Evolutionary conservation across 2,329 filamentous ascomycete genomes (phyloP), one percentile per base, ranked within the genome.

Genomic region (Cladosporium sp.): DNA sequence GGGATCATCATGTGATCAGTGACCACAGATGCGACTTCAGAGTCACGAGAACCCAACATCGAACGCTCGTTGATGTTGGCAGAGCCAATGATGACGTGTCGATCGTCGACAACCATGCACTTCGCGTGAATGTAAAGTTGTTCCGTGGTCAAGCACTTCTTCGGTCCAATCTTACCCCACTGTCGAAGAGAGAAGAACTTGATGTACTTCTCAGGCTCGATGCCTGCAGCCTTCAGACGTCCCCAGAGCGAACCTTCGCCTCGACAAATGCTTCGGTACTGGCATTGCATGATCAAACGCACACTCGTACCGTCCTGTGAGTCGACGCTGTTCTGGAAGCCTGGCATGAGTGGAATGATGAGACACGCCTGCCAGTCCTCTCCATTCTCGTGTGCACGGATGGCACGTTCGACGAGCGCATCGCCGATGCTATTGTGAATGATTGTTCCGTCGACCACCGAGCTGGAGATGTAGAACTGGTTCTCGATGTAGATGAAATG

Each of bases 401-500:
- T 85, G 60, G 95, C 93, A 42, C 93, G 87, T 61, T 95, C 87
- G 7, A 97, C 92, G 27, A 98, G 76, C 3, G 93, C 92, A 69
- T 97, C 92, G 43, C 92, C 92, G 58, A 98, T 96, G 57, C 85
- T 83, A 68, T 98, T 98, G 66, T 89, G 80, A 55, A 98, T 93
- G 64, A 84, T 88, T 11, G 86, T 88, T 46, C 86, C 87, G 59
- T 95, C 83, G 4, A 91, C 90, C 62, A 93, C 86, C 43, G 88
- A 93, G 58, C 88, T 95, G 30, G 88, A 94, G 67, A 98, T 87
- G 73, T 95, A 98, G 71, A 97, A 98, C 64, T 98, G 93, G 65
- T 98, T 98, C 67, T 98, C 93, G 57, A 98, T 95, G 69, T 98
- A 97, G 45, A 97, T 88, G 62, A 96, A 95, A 67, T 97, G 93